phyloP scores from a whole-genome alignment of 345 rosid genomes.

The Boechera divaricarpa region DNA sequence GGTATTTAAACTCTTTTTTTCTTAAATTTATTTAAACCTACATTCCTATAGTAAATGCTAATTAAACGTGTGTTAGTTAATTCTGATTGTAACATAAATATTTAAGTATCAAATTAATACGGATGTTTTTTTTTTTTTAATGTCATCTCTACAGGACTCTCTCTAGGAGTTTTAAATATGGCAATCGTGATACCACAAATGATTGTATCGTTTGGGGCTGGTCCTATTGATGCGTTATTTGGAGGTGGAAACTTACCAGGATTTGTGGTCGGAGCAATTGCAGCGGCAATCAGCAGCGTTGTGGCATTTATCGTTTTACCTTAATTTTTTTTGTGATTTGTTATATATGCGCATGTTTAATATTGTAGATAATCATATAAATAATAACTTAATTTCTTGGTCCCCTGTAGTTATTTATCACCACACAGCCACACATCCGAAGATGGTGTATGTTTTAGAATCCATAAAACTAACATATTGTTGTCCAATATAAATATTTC shows the following conservation, averaged over 20 bases:
- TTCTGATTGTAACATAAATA: not conserved
- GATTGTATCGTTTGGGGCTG: constrained; percentile 37
- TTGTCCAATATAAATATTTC: too few relatives aligned
- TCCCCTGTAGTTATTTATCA: too few relatives aligned
- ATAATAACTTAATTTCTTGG: too few relatives aligned
- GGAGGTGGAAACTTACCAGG: constrained; percentile 43
- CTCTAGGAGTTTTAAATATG: constrained; percentile 78
- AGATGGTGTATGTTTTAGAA: too few relatives aligned
- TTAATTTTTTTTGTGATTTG: not conserved
- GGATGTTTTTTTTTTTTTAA: too few relatives aligned
- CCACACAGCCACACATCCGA: too few relatives aligned
- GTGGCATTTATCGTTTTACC: constrained; percentile 34
- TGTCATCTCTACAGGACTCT: constrained; percentile 57
- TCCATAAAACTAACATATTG: too few relatives aligned
- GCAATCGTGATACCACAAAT: constrained; percentile 73
- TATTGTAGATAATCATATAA: too few relatives aligned
- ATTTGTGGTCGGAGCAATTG: constrained; percentile 37
- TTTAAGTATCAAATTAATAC: not conserved
- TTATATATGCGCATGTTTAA: not conserved
- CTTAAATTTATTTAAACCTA: too few relatives aligned
- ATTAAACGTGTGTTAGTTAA: too few relatives aligned
- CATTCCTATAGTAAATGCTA: too few relatives aligned
- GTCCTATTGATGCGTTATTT: constrained; percentile 32
- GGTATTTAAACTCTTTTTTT: constrained; percentile 1
- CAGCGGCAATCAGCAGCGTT: constrained; percentile 30